Evolutionary conservation across 192 early-diverging fungal genomes (phyloP), one percentile per base, ranked within the genome.

Genomic region (Podila minutissima): DNA sequence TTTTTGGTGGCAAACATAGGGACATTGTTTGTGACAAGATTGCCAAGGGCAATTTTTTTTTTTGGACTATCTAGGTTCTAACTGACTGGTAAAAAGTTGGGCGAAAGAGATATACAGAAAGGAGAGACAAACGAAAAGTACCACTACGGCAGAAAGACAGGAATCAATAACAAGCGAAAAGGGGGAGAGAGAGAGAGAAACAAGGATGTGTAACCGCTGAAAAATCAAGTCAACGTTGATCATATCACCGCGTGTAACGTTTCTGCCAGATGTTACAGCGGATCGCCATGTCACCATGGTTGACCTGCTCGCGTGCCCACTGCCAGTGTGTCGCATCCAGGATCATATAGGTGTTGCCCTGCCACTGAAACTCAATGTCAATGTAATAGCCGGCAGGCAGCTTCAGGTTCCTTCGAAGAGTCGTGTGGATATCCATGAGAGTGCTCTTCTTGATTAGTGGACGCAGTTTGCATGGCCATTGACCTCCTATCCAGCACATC

Each of bases 401-500:
- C 12, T 35, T 26, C 4, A 71, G 50, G 22, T 64, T 63, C 33
- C 69, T 57, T 24, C 69, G 69, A n/a, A 71, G 50, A 22, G 35
- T 71, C 22, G 35, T 33, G 19, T 63, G 69, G 17, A 71, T 64
- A 19, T 71, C 69, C 11, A 28, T 9, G 31, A 71, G 35, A 5
- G 19, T 58, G 33, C 32, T 71, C 17, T 53, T 62, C 24, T 71
- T 71, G 50, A 71, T 71, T 4, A 63, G 28, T 19, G 69, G 69
- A 2, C 69, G 26, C 32, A 71, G 35, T 32, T 53, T 62, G 50
- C 69, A 71, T 17, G 69, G 69, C 69, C 69, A 71, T 29, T 61
- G 61, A 24, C 69, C 69, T 62, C 61, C 69, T 28, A 71, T 64
- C 69, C 61, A 71, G 50, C 69, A 71, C 69, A 71, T 71, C 20